A percentile compares a stretch with the other conserved stretches of the same genome.
Evolutionary conservation across 2,329 filamentous ascomycete genomes (phyloP).

Genomic region (Aulographum hederae): DNA sequence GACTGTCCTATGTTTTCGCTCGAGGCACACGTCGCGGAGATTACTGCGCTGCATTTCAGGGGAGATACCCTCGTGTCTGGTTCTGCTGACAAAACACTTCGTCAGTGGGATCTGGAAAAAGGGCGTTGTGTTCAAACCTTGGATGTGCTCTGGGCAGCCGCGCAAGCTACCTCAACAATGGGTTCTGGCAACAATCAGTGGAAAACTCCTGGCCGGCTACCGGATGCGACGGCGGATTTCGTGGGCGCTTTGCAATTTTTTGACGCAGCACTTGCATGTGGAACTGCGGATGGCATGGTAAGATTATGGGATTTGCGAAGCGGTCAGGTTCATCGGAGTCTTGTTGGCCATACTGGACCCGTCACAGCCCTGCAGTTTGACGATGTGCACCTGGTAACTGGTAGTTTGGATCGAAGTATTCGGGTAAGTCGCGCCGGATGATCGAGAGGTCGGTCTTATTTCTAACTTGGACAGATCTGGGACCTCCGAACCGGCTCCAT

Average conservation of each 20-base stretch:
- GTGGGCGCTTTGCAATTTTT: conserved; percentile 92
- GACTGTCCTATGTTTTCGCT: conserved; percentile 83
- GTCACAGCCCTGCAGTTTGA: conserved; percentile 94
- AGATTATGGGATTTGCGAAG: conserved; percentile 90
- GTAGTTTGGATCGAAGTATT: conserved; percentile 81
- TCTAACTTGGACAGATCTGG: conserved; percentile 55
- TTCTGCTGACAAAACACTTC: conserved; percentile 88
- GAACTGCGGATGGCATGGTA: conserved; percentile 95
- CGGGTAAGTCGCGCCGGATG: conserved; percentile 55
- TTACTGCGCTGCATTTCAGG: conserved; percentile 83
- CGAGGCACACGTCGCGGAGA: conserved; percentile 79
- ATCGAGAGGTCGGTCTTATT: too few species aligned
- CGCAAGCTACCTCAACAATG: conserved; percentile 61
- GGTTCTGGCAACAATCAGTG: conserved; percentile 39
- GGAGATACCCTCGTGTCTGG: conserved; percentile 85
- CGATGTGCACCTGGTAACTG: conserved; percentile 85
- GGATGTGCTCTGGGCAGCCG: conserved; percentile 94
- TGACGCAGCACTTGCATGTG: conserved; percentile 85
- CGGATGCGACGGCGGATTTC: conserved; percentile 63
- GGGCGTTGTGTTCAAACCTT: conserved; percentile 95
- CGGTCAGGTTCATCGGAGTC: conserved; percentile 87
- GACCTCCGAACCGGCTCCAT: conserved; percentile 93
- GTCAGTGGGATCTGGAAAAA: conserved; percentile 94
- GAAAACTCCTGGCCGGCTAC: conserved; percentile 47
- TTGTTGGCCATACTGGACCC: conserved; percentile 88